Evolutionary conservation across 2,329 filamentous ascomycete species (phyloP).

Genomic region (Talaromyces sp.): DNA sequence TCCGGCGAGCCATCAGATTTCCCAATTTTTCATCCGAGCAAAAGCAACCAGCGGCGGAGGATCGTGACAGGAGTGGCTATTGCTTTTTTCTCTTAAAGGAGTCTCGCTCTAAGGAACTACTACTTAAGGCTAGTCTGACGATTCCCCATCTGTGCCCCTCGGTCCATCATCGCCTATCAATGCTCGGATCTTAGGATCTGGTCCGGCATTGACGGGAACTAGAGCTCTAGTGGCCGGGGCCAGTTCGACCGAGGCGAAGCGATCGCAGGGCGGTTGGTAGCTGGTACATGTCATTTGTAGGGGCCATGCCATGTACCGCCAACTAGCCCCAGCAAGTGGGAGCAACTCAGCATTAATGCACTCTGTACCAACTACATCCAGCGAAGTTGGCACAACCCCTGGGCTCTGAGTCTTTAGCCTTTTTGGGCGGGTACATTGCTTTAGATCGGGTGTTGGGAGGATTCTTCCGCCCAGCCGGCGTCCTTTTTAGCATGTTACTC

Average conservation of each 20-base stretch:
- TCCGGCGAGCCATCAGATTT: neutral
- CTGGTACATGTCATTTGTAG: no score
- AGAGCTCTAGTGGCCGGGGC: neutral
- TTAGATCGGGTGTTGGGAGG: neutral
- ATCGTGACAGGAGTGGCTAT: neutral
- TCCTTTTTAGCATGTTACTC: neutral
- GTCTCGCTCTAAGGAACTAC: neutral
- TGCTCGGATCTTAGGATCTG: neutral
- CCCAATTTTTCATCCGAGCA: neutral
- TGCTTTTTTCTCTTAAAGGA: neutral
- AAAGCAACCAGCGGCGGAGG: neutral
- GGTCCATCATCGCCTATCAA: neutral
- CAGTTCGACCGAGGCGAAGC: neutral
- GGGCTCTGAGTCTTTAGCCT: neutral
- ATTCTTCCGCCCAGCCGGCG: neutral
- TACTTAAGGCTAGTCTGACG: neutral
- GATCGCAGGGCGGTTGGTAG: neutral
- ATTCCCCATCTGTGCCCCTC: neutral
- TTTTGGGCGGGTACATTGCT: neutral
- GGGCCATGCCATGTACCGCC: no score
- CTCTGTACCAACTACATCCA: neutral
- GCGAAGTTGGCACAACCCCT: neutral
- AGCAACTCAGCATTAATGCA: no score
- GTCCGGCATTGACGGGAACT: neutral
- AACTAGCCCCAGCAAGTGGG: no score